Conservation (phyloP, 1,284 basidiomycete species). For the Cutaneotrichosporon cutaneum region DNA sequence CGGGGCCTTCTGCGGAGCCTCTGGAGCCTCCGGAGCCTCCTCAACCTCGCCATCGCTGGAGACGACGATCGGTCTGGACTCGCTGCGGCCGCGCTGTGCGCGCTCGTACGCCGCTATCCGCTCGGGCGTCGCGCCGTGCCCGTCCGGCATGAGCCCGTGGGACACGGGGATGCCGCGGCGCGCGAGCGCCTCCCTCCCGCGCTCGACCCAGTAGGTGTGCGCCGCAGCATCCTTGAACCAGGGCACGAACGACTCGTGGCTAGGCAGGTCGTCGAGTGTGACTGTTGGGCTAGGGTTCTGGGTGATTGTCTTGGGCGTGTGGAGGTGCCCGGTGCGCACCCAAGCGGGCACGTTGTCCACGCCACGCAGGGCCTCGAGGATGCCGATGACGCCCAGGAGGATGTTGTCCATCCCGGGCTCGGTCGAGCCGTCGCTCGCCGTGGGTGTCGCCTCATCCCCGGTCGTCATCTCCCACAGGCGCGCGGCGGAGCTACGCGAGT, state of each 20-base stretch:
- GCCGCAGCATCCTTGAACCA: slow-evolving; percentile 32
- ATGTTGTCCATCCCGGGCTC: slow-evolving; percentile 36
- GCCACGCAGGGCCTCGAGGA: slow-evolving; percentile 40
- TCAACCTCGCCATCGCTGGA: neutral
- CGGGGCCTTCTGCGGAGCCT: too few relatives aligned
- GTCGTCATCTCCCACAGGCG: neutral
- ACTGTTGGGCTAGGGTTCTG: slow-evolving; percentile 4
- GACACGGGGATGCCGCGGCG: slow-evolving; percentile 36
- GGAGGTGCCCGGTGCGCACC: slow-evolving; percentile 44
- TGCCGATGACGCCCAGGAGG: slow-evolving; percentile 48
- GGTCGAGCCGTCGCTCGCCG: neutral
- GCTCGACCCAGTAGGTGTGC: slow-evolving; percentile 31
- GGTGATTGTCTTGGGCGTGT: neutral
- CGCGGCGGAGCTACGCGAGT: neutral
- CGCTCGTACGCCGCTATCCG: neutral
- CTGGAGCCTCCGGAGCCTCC: neutral
- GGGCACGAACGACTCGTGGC: slow-evolving; percentile 33
- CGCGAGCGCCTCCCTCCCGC: slow-evolving; percentile 34
- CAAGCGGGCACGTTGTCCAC: slow-evolving; percentile 48
- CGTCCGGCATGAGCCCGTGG: slow-evolving; percentile 28
- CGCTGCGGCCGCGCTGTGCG: neutral
- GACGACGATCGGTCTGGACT: too few relatives aligned
- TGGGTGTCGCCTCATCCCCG: neutral
- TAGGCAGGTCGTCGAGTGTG: slow-evolving; percentile 34
- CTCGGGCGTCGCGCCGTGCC: neutral